These are phyloP conservation scores for Hemileccinum impolitum DNA, from an alignment of 768 basidiomycete species.

Conservation along the genomic window DNA sequence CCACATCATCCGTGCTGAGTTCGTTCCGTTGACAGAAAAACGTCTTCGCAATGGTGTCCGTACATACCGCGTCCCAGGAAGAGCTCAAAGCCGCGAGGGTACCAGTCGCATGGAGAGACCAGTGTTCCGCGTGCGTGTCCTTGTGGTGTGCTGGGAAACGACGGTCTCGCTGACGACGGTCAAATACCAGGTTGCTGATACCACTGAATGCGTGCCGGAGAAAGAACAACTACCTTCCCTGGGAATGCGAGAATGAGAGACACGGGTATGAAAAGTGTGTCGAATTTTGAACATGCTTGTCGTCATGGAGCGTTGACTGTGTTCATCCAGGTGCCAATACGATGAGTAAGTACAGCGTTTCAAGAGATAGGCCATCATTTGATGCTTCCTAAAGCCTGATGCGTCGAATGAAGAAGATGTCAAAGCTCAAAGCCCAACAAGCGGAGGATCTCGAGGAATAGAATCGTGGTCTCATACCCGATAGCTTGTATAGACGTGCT, in stretches of 20 bases:
- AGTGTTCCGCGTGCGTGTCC: slow-evolving; percentile 80
- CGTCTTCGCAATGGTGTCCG: slow-evolving; percentile 52
- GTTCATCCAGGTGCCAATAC: slow-evolving; percentile 74
- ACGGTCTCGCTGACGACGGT: neutral
- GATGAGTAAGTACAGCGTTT: slow-evolving; percentile 67
- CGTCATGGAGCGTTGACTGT: slow-evolving; percentile 6
- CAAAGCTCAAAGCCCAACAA: slow-evolving; percentile 60
- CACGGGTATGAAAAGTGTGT: slow-evolving; percentile 82
- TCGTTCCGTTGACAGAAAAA: neutral
- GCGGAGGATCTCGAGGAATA: slow-evolving; percentile 37
- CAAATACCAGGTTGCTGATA: slow-evolving; percentile 61
- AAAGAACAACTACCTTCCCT: slow-evolving; percentile 76
- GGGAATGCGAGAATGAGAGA: slow-evolving; percentile 90
- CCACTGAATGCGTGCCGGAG: slow-evolving; percentile 86
- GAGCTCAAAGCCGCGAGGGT: slow-evolving; percentile 75
- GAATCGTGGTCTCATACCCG: slow-evolving; percentile 17
- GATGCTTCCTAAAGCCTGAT: slow-evolving; percentile 55
- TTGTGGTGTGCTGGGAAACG: neutral
- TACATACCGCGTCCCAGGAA: slow-evolving; percentile 77
- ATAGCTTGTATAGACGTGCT: slow-evolving; percentile 10
- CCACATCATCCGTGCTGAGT: slow-evolving; percentile 11
- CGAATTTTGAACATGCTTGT: neutral
- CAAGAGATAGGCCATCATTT: neutral
- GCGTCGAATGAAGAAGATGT: slow-evolving; percentile 81
- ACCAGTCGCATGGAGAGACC: slow-evolving; percentile 84